Conservation (phyloP, 169 alveolate species). For the Eimeria sp. region DNA sequence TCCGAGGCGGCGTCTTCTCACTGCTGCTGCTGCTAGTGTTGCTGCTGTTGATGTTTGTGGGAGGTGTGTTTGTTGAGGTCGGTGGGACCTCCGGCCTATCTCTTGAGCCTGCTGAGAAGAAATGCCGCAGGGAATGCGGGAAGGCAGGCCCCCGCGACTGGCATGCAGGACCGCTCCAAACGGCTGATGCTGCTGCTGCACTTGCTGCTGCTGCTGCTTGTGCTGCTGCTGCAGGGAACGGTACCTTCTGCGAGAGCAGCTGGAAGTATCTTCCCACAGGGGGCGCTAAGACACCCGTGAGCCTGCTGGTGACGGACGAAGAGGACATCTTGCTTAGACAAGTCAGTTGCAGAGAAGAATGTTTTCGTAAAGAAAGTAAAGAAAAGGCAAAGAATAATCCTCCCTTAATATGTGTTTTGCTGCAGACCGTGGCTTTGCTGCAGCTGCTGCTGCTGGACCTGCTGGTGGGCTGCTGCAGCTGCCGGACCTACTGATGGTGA, state of each 20-base stretch:
- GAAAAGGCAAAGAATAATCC: not conserved
- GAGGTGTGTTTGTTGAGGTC: not conserved
- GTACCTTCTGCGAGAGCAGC: not conserved
- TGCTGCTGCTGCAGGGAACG: slow-evolving; percentile 38
- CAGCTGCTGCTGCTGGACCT: not conserved
- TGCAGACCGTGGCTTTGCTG: not conserved
- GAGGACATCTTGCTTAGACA: not conserved
- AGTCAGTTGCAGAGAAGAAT: not conserved
- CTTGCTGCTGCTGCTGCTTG: slow-evolving; percentile 11
- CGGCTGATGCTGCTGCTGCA: slow-evolving; percentile 1
- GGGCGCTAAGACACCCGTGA: not conserved
- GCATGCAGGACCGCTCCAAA: not conserved
- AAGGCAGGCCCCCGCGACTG: not conserved
- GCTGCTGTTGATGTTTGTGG: slow-evolving; percentile 17
- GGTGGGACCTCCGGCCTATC: not conserved
- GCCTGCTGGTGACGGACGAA: not conserved
- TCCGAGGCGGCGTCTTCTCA: not conserved
- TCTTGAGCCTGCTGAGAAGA: not conserved
- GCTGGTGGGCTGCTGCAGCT: not conserved
- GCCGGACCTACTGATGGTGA: not conserved
- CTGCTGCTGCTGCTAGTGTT: slow-evolving; percentile 39
- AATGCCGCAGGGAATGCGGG: not conserved
- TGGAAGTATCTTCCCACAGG: not conserved
- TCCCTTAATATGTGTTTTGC: not conserved
- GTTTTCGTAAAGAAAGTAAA: not conserved